phyloP scores from a whole-genome alignment of 75 land plant genomes.

The Cryptomeria japonica region DNA sequence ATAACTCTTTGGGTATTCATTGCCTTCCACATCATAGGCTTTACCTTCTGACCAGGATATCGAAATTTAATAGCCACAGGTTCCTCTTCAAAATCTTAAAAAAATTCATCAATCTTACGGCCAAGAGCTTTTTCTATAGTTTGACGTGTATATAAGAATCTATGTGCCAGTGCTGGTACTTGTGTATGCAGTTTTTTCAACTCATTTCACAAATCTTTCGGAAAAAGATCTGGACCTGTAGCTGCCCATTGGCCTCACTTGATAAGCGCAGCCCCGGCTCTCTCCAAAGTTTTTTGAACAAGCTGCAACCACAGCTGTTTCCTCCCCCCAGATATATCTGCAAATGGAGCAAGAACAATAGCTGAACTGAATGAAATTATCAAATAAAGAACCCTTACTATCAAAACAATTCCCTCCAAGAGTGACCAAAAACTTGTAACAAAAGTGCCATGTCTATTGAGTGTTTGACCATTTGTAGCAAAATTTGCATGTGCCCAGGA shows the following conservation, averaged over 20 bases:
- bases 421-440: constrained; percentile 30
- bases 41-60: constrained; percentile 46
- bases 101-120: constrained; percentile 63
- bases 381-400: constrained; percentile 37
- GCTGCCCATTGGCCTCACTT: constrained; percentile 98
- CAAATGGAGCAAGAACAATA: constrained; percentile 54
- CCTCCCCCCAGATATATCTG: constrained; percentile 29
- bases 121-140: constrained; percentile 77
- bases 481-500: constrained; percentile 30
- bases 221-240: constrained; percentile 82
- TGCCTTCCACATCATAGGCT: constrained; percentile 74
- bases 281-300: constrained; percentile 58
- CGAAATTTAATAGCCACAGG: constrained; percentile 63
- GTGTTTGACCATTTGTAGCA: constrained; percentile 40
- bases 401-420: constrained; percentile 35
- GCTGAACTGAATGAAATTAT: constrained; percentile 41
- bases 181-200: constrained; percentile 70
- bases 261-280: constrained; percentile 84
- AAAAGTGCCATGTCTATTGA: constrained; percentile 43
- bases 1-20: constrained; percentile 67
- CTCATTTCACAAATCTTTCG: constrained; percentile 71
- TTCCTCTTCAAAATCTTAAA: constrained; percentile 79
- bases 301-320: constrained; percentile 45
- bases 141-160: constrained; percentile 37
- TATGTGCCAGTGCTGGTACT: constrained; percentile 87